Percentiles rank a stretch among this genome's conserved stretches.
These are phyloP conservation scores for Colletotrichum sp. DNA, from an alignment of 2,329 filamentous ascomycete genomes.

Conservation along the genomic window DNA sequence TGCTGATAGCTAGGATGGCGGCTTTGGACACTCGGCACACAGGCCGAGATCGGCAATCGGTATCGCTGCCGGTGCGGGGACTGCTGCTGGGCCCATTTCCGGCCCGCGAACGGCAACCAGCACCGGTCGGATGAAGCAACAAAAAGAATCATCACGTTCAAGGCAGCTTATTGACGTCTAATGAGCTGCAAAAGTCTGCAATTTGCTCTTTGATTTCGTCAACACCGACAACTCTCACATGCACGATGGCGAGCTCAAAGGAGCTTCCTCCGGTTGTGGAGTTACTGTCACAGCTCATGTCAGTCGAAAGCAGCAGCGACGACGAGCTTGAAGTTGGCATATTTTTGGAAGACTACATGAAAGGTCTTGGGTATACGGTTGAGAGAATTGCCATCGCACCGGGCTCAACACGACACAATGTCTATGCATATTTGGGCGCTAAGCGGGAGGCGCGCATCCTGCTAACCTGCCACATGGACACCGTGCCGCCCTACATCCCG, in stretches of 20 bases:
- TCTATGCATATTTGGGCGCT: not conserved
- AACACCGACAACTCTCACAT: rapidly evolving
- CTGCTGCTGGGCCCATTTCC: not conserved
- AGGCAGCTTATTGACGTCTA: not conserved
- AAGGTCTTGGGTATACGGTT: rapidly evolving
- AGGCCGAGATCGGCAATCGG: not conserved
- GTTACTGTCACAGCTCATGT: not conserved
- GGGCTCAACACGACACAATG: not conserved
- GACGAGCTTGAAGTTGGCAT: not conserved
- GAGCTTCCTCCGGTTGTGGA: not conserved
- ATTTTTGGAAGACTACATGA: not conserved
- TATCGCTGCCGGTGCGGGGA: not conserved
- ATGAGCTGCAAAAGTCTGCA: not conserved
- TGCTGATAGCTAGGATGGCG: not conserved
- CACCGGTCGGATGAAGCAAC: not conserved
- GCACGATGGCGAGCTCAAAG: not conserved
- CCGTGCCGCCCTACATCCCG: not conserved
- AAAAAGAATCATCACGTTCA: not conserved
- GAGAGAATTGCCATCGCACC: not conserved
- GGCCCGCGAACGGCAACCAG: not conserved
- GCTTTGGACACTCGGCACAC: not conserved
- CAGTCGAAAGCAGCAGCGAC: not conserved
- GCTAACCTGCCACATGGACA: not conserved
- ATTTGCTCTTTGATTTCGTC: rapidly evolving
- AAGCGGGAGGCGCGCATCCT: not conserved